Base-by-base conservation (phyloP, 306 rosid genomes). In the Sechiopsis laciniata region DNA sequence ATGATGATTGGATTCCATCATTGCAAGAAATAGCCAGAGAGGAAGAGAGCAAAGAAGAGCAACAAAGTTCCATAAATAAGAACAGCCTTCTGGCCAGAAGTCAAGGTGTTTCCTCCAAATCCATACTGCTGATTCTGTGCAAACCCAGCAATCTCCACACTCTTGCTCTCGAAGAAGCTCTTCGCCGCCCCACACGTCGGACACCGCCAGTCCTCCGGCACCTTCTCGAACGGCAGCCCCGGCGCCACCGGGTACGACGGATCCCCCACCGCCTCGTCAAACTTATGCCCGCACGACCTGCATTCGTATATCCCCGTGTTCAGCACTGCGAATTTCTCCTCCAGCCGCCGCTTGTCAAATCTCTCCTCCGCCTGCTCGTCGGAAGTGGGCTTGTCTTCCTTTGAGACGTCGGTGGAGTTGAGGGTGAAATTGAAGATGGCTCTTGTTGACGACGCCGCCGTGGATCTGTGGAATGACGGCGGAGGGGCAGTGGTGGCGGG, bases 41-140 rank as follows among this genome's bases (percentile, higher is more conserved):
- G 86, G 78, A 91, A 94, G 6, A 91, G 86, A 1, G 40, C 86
- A 74, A 91, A 91, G 95, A 94, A 94, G 22, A 86, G 15, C n/a
- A 88, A 78, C 85, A 94, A 76, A 60, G 78, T 59, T 14, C 98
- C 98, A 83, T 87, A 94, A 17, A 94, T 94, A 64, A 94, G 89
- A 45, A 94, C 4, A 71, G 92, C 80, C 81, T 94, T 94, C 91
- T 94, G 97, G 0, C 89, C 97, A 20, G 97, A 87, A 71, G 99
- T 91, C 48, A 94, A 80, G 0, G 97, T 40, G 57, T 94, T 94
- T 0, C 95, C 99, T 52, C 99, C 99, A 7, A 94, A 73, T 29
- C 99, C 99, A 76, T 79, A 94, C 64, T 94, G 97, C 80, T 94
- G 99, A 71, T 94, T 94, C 97, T 95, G 70, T 0, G 96, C 99